Evolutionary conservation across 306 rosid genomes (phyloP).

Genomic region (Gillenia trifoliata): DNA sequence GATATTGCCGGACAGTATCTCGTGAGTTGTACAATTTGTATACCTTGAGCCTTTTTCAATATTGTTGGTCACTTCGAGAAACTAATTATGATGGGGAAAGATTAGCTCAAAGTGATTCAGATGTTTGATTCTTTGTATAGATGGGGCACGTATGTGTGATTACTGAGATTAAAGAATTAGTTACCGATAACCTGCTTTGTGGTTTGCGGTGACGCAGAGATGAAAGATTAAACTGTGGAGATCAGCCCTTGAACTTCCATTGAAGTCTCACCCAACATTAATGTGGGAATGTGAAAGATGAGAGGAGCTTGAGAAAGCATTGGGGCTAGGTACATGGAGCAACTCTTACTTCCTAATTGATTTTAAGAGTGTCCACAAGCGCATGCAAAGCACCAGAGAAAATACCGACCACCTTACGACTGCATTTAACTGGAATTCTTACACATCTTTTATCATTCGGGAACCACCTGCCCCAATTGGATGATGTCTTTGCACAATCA

Average conservation of each 20-base stretch:
- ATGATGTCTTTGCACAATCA: not conserved
- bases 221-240: too few species aligned
- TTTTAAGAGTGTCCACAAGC: not conserved
- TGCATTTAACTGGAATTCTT: not conserved
- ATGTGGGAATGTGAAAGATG: too few species aligned
- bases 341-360: too few species aligned
- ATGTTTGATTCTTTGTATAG: too few species aligned
- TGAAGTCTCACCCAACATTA: too few species aligned
- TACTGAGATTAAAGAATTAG: accelerated
- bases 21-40: not conserved
- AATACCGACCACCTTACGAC: not conserved
- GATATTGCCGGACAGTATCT: too few species aligned
- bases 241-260: too few species aligned
- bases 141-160: not conserved
- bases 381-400: not conserved
- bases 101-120: not conserved
- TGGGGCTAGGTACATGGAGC: too few species aligned
- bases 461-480: not conserved
- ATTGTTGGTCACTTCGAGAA: accelerated
- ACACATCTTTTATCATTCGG: not conserved
- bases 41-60: not conserved
- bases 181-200: too few species aligned
- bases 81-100: not conserved
- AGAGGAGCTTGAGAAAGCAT: too few species aligned
- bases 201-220: too few species aligned